Evolutionary conservation across 805 yeast species (phyloP).

Genomic region (Cyberlindnera bimundalis): DNA sequence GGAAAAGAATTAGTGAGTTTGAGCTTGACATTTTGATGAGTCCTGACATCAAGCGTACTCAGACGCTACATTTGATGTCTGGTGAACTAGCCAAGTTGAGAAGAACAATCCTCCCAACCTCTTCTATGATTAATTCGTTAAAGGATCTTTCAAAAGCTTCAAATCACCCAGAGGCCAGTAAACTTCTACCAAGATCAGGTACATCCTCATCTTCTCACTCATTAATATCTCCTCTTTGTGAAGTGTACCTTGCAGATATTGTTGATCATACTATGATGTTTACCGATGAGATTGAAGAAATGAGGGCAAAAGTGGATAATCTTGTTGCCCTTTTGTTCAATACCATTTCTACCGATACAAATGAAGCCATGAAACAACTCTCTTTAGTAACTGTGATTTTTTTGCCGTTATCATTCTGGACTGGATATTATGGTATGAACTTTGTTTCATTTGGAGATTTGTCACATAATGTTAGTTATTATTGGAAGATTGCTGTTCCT

Average conservation of each 20-base stretch:
- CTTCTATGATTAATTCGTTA: constrained; percentile 44
- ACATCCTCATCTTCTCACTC: constrained; percentile 1
- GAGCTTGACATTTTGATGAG: constrained; percentile 48
- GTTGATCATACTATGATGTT: constrained; percentile 51
- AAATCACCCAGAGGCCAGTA: constrained; percentile 6
- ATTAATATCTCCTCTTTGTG: constrained; percentile 40
- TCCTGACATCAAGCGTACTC: constrained; percentile 50
- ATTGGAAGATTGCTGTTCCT: constrained; percentile 32
- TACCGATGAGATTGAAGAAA: constrained; percentile 51
- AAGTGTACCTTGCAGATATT: constrained; percentile 50
- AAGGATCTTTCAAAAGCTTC: constrained; percentile 35
- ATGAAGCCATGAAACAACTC: constrained; percentile 50
- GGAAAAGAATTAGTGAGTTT: constrained; percentile 43
- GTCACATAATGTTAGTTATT: constrained; percentile 27
- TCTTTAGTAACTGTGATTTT: constrained; percentile 57
- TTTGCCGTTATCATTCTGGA: constrained; percentile 55
- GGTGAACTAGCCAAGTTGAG: constrained; percentile 49
- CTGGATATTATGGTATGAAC: constrained; percentile 56
- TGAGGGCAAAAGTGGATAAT: constrained; percentile 49
- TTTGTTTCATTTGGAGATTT: constrained; percentile 37
- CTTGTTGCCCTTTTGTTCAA: constrained; percentile 52
- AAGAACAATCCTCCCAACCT: constrained; percentile 44
- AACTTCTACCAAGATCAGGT: background rate
- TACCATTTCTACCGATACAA: constrained; percentile 52
- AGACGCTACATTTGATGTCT: constrained; percentile 49